Evolutionary conservation across 2,329 filamentous ascomycete genomes (phyloP).

Genomic region (Lecanicillium sp.): DNA sequence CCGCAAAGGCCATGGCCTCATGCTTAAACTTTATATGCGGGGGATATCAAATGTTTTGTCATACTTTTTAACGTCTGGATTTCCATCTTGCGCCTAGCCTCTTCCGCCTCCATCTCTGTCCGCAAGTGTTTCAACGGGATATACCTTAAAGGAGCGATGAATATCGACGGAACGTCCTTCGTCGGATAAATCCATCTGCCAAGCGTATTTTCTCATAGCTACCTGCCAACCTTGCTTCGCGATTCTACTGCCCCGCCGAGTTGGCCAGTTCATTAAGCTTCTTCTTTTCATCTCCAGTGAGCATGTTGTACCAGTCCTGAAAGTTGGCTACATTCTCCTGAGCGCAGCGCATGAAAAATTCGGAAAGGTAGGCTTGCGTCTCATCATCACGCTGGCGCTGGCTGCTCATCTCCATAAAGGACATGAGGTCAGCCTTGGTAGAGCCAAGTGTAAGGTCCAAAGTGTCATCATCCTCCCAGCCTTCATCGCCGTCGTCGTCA

Average conservation of each 20-base stretch:
- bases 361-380: conserved; percentile 74
- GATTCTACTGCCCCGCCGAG: conserved; percentile 21
- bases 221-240: neutral
- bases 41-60: too few species aligned
- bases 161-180: too few species aligned
- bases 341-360: conserved; percentile 65
- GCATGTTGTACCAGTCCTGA: conserved; percentile 47
- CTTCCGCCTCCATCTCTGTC: too few species aligned
- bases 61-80: too few species aligned
- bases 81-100: too few species aligned
- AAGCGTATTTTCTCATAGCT: too few species aligned
- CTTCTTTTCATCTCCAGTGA: conserved; percentile 47
- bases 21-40: too few species aligned
- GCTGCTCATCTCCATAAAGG: conserved; percentile 53
- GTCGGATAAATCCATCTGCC: too few species aligned
- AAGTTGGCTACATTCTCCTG: conserved; percentile 50
- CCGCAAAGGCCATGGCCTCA: too few species aligned
- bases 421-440: conserved; percentile 73
- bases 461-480: conserved; percentile 79
- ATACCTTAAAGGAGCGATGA: too few species aligned
- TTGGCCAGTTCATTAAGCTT: conserved; percentile 47
- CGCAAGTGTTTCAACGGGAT: too few species aligned
- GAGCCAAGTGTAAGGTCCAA: conserved; percentile 67
- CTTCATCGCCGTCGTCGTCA: conserved; percentile 66
- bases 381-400: conserved; percentile 75